Evolutionary conservation across 1,139 yeast genomes (phyloP).

Genomic region (Pichia norvegensis): DNA sequence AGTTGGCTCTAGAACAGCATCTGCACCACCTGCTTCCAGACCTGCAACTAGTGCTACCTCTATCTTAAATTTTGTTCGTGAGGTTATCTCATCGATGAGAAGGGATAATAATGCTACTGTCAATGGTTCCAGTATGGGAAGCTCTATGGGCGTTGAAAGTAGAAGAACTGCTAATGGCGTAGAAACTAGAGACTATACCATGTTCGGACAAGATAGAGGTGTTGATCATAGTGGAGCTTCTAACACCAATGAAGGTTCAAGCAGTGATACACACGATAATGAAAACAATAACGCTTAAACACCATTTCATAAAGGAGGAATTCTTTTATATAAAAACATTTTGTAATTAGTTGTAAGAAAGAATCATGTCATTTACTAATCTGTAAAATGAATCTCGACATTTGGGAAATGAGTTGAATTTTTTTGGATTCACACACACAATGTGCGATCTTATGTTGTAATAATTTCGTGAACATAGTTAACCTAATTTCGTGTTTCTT

Average conservation of each 20-base stretch:
- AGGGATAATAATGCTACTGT: background rate
- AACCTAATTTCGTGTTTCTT: no score
- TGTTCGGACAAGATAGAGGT: slow-evolving; percentile 6
- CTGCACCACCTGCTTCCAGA: background rate
- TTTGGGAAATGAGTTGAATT: no score
- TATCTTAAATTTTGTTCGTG: slow-evolving; percentile 11
- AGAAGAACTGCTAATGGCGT: slow-evolving; percentile 44
- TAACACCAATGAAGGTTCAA: background rate
- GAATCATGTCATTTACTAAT: background rate
- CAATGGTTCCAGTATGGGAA: slow-evolving; percentile 2
- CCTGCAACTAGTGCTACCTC: background rate
- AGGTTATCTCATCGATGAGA: slow-evolving; percentile 6
- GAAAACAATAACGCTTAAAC: background rate
- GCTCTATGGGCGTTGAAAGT: slow-evolving; percentile 44
- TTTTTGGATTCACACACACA: no score
- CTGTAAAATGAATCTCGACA: no score
- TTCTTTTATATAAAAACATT: background rate
- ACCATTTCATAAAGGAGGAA: no score
- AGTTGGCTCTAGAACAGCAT: background rate
- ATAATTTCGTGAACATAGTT: no score
- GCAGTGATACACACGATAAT: background rate
- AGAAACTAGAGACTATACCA: slow-evolving; percentile 29
- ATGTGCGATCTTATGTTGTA: no score
- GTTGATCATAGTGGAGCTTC: background rate
- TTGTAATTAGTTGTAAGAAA: background rate